These are phyloP conservation scores for Apiospora pterosperma DNA, from an alignment of 2,329 filamentous ascomycete species.

Conservation along the genomic window DNA sequence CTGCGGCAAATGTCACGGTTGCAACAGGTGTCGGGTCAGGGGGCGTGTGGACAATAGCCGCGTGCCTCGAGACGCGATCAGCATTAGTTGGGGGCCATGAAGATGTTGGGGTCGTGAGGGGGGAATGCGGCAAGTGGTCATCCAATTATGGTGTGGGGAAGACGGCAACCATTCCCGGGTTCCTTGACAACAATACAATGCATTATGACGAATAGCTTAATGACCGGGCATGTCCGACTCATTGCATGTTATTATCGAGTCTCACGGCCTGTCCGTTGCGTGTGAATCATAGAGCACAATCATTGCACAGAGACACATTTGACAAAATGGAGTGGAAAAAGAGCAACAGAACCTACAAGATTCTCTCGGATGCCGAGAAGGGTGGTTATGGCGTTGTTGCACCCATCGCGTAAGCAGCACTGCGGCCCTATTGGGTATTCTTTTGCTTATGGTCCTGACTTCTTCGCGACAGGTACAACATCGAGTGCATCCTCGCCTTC, in stretches of 20 bases:
- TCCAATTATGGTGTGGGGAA: not conserved
- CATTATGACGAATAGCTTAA: not conserved
- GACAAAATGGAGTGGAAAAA: constrained; percentile 17
- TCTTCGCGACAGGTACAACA: constrained; percentile 50
- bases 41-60: not conserved
- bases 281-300: not conserved
- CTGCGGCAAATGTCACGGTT: not conserved
- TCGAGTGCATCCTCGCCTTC: constrained; percentile 61
- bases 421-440: not conserved
- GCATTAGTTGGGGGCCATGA: too few species aligned
- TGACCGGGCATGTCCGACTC: not conserved
- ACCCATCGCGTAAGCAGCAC: constrained; percentile 42
- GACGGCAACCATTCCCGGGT: not conserved
- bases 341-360: constrained; percentile 40
- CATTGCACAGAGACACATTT: not conserved
- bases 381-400: constrained; percentile 53
- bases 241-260: not conserved
- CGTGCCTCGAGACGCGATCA: not conserved
- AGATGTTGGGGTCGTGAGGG: not conserved
- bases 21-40: not conserved
- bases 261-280: not conserved
- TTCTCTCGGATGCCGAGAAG: constrained; percentile 50
- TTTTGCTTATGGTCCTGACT: not conserved
- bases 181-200: not conserved
- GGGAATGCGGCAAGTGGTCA: not conserved